Conservation (phyloP, 768 basidiomycete genomes). For the Rhodotorula babjevae region DNA sequence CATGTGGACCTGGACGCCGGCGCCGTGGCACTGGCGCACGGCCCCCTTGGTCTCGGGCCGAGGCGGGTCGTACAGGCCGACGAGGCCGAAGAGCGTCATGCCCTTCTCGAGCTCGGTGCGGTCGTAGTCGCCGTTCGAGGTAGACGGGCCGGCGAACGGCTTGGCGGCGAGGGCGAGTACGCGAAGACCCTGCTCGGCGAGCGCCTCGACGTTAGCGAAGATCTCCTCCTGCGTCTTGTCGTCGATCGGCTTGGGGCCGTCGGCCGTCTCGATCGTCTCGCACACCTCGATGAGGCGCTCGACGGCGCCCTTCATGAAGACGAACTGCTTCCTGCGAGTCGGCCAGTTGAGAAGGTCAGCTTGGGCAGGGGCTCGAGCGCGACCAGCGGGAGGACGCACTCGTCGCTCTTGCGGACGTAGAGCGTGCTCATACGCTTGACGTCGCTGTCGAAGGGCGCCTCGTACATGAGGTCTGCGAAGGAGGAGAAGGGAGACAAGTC, state of each 20-base stretch:
- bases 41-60: constrained; percentile 56
- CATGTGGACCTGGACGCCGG: constrained; percentile 56
- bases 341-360: neutral
- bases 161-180: constrained; percentile 47
- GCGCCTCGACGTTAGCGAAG: constrained; percentile 44
- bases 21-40: constrained; percentile 54
- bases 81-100: constrained; percentile 56
- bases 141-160: constrained; percentile 45
- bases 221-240: constrained; percentile 42
- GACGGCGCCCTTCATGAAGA: constrained; percentile 46
- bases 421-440: constrained; percentile 50
- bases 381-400: neutral
- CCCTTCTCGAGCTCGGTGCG: constrained; percentile 53
- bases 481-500: neutral
- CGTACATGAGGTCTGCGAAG: constrained; percentile 44
- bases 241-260: constrained; percentile 40
- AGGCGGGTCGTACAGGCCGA: constrained; percentile 60
- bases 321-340: constrained; percentile 31
- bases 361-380: too few relatives aligned
- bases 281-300: constrained; percentile 55
- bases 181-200: constrained; percentile 50
- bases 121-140: constrained; percentile 43
- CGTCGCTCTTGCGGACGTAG: constrained; percentile 29
- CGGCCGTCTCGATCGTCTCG: constrained; percentile 42
- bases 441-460: constrained; percentile 53